These are phyloP conservation scores for Nannochloropsis salina DNA, from an alignment of 108 stramenopile species.

Conservation along the genomic window DNA sequence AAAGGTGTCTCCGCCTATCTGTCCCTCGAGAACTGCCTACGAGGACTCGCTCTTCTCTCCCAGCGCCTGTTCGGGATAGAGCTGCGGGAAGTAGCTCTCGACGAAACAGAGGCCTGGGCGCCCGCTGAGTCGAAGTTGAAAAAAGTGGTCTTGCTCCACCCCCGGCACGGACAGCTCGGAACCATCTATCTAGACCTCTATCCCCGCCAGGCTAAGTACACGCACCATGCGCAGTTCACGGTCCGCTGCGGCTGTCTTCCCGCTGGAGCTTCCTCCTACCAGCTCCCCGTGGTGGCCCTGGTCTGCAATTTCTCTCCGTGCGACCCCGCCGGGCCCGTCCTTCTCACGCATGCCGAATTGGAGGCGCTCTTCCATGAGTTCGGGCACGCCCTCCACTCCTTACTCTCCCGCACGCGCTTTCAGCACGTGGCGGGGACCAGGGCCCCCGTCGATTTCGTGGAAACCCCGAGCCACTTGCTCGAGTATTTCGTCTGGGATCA, in stretches of 20 bases:
- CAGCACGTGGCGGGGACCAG: constrained; percentile 92
- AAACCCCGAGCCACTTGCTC: constrained; percentile 57
- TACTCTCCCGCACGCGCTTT: constrained; percentile 80
- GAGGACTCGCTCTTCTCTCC: constrained; percentile 33
- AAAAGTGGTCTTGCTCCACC: constrained; percentile 29
- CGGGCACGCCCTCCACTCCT: constrained; percentile 90
- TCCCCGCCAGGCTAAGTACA: constrained; percentile 77
- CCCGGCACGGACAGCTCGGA: constrained; percentile 56
- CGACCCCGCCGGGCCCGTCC: neutral
- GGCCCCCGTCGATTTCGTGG: constrained; percentile 55
- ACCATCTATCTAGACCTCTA: constrained; percentile 86
- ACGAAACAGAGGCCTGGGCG: constrained; percentile 28
- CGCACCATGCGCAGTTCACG: constrained; percentile 94
- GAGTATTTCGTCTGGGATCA: constrained; percentile 55
- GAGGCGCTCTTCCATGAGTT: constrained; percentile 96
- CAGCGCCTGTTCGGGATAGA: constrained; percentile 37
- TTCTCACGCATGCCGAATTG: constrained; percentile 76
- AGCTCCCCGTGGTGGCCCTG: constrained; percentile 79
- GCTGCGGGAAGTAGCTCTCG: constrained; percentile 28
- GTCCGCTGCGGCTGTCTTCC: constrained; percentile 77
- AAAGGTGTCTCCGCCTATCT: constrained; percentile 29
- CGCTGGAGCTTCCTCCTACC: constrained; percentile 51
- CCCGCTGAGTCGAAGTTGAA: neutral
- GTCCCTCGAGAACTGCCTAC: constrained; percentile 33
- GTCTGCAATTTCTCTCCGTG: constrained; percentile 70